These are phyloP conservation scores for Tubosaeta brunneosetosa DNA, from an alignment of 768 basidiomycete genomes.

Conservation along the genomic window DNA sequence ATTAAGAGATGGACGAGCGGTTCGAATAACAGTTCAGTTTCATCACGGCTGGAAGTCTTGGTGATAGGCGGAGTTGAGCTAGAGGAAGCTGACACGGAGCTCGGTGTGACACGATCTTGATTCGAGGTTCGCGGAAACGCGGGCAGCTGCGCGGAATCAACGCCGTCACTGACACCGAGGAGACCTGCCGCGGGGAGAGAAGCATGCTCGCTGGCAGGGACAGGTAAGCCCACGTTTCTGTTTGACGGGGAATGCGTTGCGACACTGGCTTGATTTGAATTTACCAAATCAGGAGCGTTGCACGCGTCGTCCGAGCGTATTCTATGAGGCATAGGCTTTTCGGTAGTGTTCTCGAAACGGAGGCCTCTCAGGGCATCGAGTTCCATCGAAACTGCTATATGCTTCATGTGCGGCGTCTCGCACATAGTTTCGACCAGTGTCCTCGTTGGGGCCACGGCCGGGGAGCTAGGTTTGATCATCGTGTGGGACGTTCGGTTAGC, in stretches of 20 bases:
- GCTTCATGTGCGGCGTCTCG: not conserved
- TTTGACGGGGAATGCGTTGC: constrained; percentile 5
- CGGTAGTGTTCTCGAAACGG: not conserved
- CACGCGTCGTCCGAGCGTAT: not conserved
- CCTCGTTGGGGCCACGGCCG: not conserved
- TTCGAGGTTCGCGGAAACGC: constrained; percentile 3
- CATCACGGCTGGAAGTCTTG: not conserved
- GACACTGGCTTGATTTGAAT: constrained; percentile 2
- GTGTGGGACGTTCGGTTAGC: constrained; percentile 1
- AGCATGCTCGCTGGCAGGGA: constrained; percentile 1
- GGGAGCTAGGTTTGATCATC: not conserved
- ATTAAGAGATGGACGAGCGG: constrained; percentile 24
- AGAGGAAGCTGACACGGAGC: constrained; percentile 1
- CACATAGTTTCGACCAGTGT: not conserved
- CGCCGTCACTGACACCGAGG: not conserved
- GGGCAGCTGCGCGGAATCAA: constrained; percentile 3
- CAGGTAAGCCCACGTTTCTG: constrained; percentile 7
- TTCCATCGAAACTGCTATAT: not conserved
- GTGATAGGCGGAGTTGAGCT: constrained; percentile 4
- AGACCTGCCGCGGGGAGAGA: not conserved
- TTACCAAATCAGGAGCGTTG: not conserved
- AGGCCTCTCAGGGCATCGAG: not conserved
- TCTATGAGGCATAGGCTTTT: constrained; percentile 1
- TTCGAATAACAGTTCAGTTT: constrained; percentile 24
- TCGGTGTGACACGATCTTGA: not conserved